Conservation (phyloP, 2,329 filamentous ascomycete species). For the Trichoderma sp. region DNA sequence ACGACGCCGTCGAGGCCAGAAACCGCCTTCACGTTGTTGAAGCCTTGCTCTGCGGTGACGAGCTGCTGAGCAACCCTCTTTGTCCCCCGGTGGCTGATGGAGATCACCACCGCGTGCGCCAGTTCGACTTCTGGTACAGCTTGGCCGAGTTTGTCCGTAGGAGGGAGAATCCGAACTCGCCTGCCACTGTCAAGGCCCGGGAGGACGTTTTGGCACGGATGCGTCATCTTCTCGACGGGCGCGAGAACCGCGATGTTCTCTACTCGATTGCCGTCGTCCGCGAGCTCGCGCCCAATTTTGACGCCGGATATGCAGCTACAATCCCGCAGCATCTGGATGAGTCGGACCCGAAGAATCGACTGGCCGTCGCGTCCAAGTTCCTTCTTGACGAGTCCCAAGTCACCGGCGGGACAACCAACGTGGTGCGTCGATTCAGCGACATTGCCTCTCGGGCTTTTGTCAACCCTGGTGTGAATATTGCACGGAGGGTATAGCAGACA, state of each 20-base stretch:
- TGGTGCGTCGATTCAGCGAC: conserved; percentile 69
- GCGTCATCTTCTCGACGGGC: conserved; percentile 72
- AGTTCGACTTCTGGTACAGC: conserved; percentile 81
- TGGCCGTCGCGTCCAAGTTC: conserved; percentile 70
- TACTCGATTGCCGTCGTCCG: conserved; percentile 85
- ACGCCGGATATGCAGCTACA: conserved; percentile 59
- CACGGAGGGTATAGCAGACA: conserved; percentile 36
- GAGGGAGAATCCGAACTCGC: conserved; percentile 59
- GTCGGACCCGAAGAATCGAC: conserved; percentile 65
- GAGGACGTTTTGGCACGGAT: conserved; percentile 67
- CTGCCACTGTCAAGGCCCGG: conserved; percentile 52
- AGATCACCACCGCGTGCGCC: conserved; percentile 59
- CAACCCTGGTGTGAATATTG: conserved; percentile 53
- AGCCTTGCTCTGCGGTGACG: conserved; percentile 72
- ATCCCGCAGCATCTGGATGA: conserved; percentile 65
- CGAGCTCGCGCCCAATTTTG: conserved; percentile 68
- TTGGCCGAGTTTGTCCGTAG: conserved; percentile 67
- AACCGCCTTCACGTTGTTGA: conserved; percentile 77
- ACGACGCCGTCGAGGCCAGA: conserved; percentile 64
- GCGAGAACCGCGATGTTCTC: conserved; percentile 86
- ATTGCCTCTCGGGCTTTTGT: conserved; percentile 65
- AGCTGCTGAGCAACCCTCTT: conserved; percentile 61
- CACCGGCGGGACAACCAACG: conserved; percentile 71
- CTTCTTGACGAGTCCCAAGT: conserved; percentile 65
- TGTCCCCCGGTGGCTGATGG: conserved; percentile 52